A percentile compares a stretch with the other conserved stretches of the same genome.
Evolutionary conservation across 345 rosid genomes (phyloP).

Genomic region (Cardiospermum halicacabum): DNA sequence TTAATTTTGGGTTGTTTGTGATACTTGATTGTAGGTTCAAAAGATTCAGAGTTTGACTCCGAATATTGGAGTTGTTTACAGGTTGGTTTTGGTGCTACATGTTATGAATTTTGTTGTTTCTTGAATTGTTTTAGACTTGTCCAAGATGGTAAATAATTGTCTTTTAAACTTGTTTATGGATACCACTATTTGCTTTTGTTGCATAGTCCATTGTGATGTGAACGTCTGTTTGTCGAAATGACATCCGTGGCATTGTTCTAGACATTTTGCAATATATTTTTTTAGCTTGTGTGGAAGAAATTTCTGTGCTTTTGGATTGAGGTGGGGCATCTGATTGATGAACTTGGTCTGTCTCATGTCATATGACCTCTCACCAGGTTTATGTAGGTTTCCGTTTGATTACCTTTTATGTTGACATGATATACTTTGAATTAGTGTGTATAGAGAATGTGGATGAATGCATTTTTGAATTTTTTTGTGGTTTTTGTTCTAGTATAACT

Average conservation of each 20-base stretch:
- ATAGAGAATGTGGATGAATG: not conserved
- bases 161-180: no score
- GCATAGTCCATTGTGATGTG: not conserved
- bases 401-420: not conserved
- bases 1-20: not conserved
- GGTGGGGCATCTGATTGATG: not conserved
- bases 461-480: not conserved
- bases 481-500: not conserved
- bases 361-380: not conserved
- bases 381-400: not conserved
- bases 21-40: conserved; percentile 66
- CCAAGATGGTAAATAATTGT: no score
- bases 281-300: not conserved
- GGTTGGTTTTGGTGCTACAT: conserved; percentile 37
- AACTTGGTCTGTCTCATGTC: not conserved
- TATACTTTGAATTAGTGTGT: not conserved
- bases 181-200: no score
- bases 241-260: no score
- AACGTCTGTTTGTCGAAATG: no score
- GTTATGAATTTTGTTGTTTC: not conserved
- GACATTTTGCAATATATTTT: not conserved
- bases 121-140: no score
- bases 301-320: not conserved
- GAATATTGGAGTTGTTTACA: conserved; percentile 94
- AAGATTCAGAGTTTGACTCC: conserved; percentile 85